A percentile compares a stretch with the other conserved stretches of the same genome.
Conservation (phyloP, 306 rosid species). For the Sesbania bispinosa region DNA sequence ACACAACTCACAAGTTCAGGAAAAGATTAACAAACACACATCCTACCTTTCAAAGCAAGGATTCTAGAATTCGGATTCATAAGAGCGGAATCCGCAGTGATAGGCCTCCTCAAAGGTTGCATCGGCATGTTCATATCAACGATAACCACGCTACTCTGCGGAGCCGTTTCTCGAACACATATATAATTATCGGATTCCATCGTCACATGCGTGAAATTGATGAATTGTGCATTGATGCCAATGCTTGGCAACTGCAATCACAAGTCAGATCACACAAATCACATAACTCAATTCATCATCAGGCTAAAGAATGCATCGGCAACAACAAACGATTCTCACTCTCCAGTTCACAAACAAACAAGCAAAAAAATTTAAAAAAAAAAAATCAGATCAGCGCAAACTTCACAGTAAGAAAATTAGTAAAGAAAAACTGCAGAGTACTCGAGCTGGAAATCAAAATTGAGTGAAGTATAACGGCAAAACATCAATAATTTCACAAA, state of each 20-base stretch:
- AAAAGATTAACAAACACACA: neutral
- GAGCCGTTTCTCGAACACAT: conserved; percentile 87
- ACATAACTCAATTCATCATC: conserved; percentile 25
- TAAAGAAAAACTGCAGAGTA: conserved; percentile 9
- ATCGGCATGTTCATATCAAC: conserved; percentile 85
- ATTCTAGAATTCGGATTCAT: conserved; percentile 97
- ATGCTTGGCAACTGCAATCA: conserved; percentile 82
- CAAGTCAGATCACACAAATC: conserved; percentile 44
- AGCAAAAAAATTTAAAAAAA: neutral
- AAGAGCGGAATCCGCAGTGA: conserved; percentile 92
- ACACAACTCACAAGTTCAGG: neutral
- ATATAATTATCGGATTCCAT: conserved; percentile 97
- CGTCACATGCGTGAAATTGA: conserved; percentile 94
- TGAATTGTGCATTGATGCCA: conserved; percentile 88
- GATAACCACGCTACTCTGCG: conserved; percentile 89
- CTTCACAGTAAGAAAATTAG: neutral
- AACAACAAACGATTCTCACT: conserved; percentile 2
- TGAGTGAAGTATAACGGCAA: neutral
- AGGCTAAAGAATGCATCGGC: neutral
- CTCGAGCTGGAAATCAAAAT: neutral
- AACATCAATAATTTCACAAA: neutral
- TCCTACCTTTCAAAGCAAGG: conserved; percentile 88
- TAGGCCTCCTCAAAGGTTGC: conserved; percentile 97
- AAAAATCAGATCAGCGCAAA: conserved; percentile 46
- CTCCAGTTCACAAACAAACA: conserved; percentile 35